phyloP scores from a whole-genome alignment of 768 basidiomycete genomes.

The Gymnopilus junonius region DNA sequence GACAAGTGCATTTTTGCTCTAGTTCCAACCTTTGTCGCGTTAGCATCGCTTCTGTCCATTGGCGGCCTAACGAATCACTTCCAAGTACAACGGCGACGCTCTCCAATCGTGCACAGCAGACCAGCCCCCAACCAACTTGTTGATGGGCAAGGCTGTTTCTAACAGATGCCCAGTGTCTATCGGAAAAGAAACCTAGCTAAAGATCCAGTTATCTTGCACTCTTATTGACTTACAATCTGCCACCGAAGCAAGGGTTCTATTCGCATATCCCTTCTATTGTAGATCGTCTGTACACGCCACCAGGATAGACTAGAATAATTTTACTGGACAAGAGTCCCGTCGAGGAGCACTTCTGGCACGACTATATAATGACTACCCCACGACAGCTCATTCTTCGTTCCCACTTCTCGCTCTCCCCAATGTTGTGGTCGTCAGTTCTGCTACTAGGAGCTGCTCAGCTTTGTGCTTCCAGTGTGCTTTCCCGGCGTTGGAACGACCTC shows the following conservation, averaged over 20 bases:
- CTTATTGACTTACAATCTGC: neutral
- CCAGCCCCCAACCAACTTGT: no score
- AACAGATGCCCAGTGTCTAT: no score
- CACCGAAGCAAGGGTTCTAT: constrained; percentile 5
- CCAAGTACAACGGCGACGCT: no score
- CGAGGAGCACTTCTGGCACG: neutral
- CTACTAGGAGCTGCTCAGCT: constrained; percentile 42
- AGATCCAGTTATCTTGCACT: no score
- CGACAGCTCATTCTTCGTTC: neutral
- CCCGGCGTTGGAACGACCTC: constrained; percentile 55
- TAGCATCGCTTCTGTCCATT: no score
- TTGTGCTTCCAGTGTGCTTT: constrained; percentile 42
- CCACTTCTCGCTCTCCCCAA: constrained; percentile 10
- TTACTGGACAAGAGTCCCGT: neutral
- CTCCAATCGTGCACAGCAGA: no score
- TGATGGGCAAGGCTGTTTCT: no score
- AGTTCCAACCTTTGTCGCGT: no score
- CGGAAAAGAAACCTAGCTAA: no score
- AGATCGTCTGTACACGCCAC: constrained; percentile 13
- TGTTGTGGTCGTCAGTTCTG: constrained; percentile 38
- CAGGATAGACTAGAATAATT: constrained; percentile 19
- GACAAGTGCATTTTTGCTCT: no score
- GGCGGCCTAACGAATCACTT: no score
- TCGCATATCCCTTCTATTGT: constrained; percentile 9
- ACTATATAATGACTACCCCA: neutral